These are phyloP conservation scores for Kodamaea kaohsiungensis DNA, from an alignment of 805 yeast genomes.

Conservation along the genomic window DNA sequence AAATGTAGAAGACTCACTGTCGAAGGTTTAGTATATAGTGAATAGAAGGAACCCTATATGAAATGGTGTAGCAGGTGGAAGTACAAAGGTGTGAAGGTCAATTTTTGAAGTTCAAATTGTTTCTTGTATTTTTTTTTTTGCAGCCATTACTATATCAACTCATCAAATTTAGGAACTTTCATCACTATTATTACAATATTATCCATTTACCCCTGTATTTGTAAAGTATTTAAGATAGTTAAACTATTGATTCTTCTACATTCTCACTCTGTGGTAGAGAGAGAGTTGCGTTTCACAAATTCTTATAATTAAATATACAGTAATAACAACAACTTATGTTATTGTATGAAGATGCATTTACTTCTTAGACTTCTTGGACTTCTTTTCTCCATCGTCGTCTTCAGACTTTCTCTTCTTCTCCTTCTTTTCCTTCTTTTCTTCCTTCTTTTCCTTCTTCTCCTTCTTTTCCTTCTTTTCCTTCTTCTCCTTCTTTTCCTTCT, in stretches of 20 bases:
- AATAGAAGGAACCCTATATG: too few relatives aligned
- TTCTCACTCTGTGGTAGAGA: slow-evolving; percentile 1
- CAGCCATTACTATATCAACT: too few relatives aligned
- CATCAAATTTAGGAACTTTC: too few relatives aligned
- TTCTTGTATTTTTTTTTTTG: too few relatives aligned
- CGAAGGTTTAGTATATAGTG: too few relatives aligned
- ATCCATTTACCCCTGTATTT: too few relatives aligned
- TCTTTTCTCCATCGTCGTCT: slow-evolving; percentile 46
- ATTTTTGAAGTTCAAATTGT: too few relatives aligned
- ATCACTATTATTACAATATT: too few relatives aligned
- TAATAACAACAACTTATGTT: slow-evolving; percentile 3
- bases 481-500: slow-evolving; percentile 59
- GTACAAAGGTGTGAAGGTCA: too few relatives aligned
- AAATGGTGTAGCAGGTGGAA: too few relatives aligned
- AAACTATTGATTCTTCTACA: neutral
- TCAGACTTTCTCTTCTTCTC: slow-evolving; percentile 51
- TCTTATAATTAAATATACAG: slow-evolving; percentile 13
- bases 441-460: slow-evolving; percentile 51
- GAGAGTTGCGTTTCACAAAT: slow-evolving; percentile 3
- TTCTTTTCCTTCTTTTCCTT: slow-evolving; percentile 47
- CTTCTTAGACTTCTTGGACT: slow-evolving; percentile 38
- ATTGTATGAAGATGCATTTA: slow-evolving; percentile 9
- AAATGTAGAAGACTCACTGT: neutral
- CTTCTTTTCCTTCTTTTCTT: slow-evolving; percentile 20
- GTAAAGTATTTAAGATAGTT: neutral